Base-by-base conservation (phyloP, 1,139 yeast species). In the Sugiyamaella grinbergsii region DNA sequence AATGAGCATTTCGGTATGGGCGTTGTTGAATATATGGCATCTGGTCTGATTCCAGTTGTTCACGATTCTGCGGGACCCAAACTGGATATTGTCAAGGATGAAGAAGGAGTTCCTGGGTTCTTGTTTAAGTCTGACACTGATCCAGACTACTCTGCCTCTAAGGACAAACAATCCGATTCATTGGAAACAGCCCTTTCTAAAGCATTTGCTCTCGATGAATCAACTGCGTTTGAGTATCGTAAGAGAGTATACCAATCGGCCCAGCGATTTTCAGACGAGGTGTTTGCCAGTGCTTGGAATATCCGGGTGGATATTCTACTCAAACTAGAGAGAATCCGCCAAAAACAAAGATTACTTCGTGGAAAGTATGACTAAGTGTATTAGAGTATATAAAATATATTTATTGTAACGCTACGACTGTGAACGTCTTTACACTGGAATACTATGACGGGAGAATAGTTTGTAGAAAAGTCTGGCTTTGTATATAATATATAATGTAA, bases 1-100 rank as follows among this genome's bases (percentile, higher is more conserved):
- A 93, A 94, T 68, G 99, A 94, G 71, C 99, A 94, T 71, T 94
- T 94, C 66, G 99, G 99, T 16, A 94, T 94, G 64, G 95, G 96
- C 1, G 94, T 93, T 5, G 98, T 93, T 6, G 99, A 94, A 69
- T 91, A 91, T 64, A 76, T 87, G 72, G 84, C 94, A 1, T 80
- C 88, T 49, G 98, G 98, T 0, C 77, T 86, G 18, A 80, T 93
- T 16, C 97, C 98, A 0, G 73, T 94, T 3, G 93, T 82, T 3
- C 98, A 94, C 69, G 95, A 95, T 3, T 85, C 95, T 47, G 95
- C 96, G 0, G 99, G 99, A 0, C 99, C 99, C 10, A 74, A 80
- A 49, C 72, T 84, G 54, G 99, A 94, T 67, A 93, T 94, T 55
- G 93, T 88, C 7, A 76, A 78, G 7, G 81, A 82, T 7, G 75